Percentiles rank a stretch among this genome's conserved stretches.
Evolutionary conservation across 2,329 filamentous ascomycete species (phyloP).

Genomic region (Botrytis deweyae): DNA sequence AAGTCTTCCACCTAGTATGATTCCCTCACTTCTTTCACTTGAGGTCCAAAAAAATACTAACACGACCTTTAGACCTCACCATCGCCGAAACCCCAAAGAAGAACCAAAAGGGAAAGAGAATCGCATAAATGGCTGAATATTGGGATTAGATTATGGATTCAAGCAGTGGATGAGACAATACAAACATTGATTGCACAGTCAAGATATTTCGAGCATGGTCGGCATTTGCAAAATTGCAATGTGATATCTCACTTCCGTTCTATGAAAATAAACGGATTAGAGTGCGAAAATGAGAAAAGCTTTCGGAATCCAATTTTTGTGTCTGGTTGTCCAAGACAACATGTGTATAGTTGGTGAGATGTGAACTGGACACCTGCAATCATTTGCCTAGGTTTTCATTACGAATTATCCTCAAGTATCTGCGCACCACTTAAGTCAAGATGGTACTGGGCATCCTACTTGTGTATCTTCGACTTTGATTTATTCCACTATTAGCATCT

Average conservation of each 20-base stretch:
- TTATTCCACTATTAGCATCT: not conserved
- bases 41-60: constrained; percentile 11
- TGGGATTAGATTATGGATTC: constrained; percentile 11
- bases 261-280: constrained; percentile 1
- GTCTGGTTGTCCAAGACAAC: not conserved
- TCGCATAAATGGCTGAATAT: constrained; percentile 31
- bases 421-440: not conserved
- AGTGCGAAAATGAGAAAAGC: constrained; percentile 12
- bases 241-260: constrained; percentile 12
- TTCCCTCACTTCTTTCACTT: constrained; percentile 2
- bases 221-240: constrained; percentile 15
- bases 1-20: constrained; percentile 93
- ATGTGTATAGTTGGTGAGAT: not conserved
- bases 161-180: constrained; percentile 22
- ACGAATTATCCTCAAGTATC: no score
- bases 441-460: not conserved
- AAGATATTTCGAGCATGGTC: constrained; percentile 15
- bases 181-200: constrained; percentile 16
- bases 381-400: not conserved
- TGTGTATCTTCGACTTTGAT: not conserved
- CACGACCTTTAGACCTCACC: constrained; percentile 48
- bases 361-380: not conserved
- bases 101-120: constrained; percentile 49
- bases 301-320: not conserved
- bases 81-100: constrained; percentile 62